These are phyloP conservation scores for Massarina eburnea DNA, from an alignment of 2,329 filamentous ascomycete species.

Conservation along the genomic window DNA sequence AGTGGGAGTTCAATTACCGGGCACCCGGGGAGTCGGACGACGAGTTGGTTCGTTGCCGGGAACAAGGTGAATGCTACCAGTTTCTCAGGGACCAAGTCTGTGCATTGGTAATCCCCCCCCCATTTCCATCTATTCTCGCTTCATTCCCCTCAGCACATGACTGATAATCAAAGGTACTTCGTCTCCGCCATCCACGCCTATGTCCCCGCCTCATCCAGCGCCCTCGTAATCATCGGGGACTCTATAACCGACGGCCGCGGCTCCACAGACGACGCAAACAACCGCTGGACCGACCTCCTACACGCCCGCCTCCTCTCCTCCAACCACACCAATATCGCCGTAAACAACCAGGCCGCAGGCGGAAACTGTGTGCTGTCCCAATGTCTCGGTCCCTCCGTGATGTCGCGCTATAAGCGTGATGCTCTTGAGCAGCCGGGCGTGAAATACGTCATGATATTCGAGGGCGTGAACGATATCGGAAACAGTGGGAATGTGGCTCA, in stretches of 20 bases:
- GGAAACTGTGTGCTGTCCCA: slow-evolving; percentile 67
- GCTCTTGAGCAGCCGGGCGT: slow-evolving; percentile 61
- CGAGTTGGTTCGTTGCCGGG: slow-evolving; percentile 59
- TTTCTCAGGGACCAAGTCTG: slow-evolving; percentile 45
- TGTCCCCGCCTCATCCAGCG: slow-evolving; percentile 46
- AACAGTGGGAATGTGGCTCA: slow-evolving; percentile 24
- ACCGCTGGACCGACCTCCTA: slow-evolving; percentile 42
- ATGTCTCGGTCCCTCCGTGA: slow-evolving; percentile 64
- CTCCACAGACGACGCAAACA: slow-evolving; percentile 60
- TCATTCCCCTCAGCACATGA: slow-evolving; percentile 50
- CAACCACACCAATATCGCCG: slow-evolving; percentile 52
- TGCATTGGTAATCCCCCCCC: slow-evolving; percentile 41
- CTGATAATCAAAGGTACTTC: slow-evolving; percentile 61
- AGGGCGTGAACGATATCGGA: slow-evolving; percentile 70
- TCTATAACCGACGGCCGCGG: slow-evolving; percentile 65
- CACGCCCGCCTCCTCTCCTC: slow-evolving; percentile 49
- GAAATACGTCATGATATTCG: slow-evolving; percentile 65
- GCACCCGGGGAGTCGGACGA: slow-evolving; percentile 66
- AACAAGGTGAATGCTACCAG: slow-evolving; percentile 54
- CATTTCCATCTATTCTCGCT: not conserved
- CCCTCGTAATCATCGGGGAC: slow-evolving; percentile 61
- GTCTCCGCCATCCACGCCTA: slow-evolving; percentile 56
- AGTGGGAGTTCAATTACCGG: slow-evolving; percentile 58
- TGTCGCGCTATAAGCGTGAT: slow-evolving; percentile 66
- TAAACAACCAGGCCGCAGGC: slow-evolving; percentile 68